A percentile compares a stretch with the other conserved stretches of the same genome.
These are phyloP conservation scores for Capronia epimyces DNA, from an alignment of 2,329 filamentous ascomycete genomes.

Conservation along the genomic window DNA sequence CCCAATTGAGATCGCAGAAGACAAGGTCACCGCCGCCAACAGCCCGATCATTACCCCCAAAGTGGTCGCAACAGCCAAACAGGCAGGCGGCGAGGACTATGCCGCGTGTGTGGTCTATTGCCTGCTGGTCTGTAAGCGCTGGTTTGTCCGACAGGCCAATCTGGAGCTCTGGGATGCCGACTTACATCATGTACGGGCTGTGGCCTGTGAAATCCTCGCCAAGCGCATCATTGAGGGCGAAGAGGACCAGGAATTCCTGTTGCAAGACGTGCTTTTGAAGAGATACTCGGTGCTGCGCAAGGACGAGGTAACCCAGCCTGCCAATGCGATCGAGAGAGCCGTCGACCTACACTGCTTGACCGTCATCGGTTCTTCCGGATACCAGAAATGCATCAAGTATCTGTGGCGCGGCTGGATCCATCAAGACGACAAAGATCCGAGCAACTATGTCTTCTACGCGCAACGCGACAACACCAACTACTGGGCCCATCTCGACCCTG, in stretches of 20 bases:
- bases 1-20: constrained; percentile 80
- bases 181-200: constrained; percentile 70
- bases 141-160: constrained; percentile 73
- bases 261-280: constrained; percentile 77
- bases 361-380: constrained; percentile 86
- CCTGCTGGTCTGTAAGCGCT: constrained; percentile 66
- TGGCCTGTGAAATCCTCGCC: constrained; percentile 85
- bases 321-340: constrained; percentile 87
- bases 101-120: constrained; percentile 77
- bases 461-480: constrained; percentile 73
- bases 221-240: constrained; percentile 82
- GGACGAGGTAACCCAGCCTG: constrained; percentile 63
- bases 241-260: constrained; percentile 69
- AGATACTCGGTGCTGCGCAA: constrained; percentile 78
- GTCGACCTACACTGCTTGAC: constrained; percentile 85
- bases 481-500: constrained; percentile 79
- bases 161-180: constrained; percentile 90
- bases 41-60: constrained; percentile 75
- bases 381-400: constrained; percentile 89
- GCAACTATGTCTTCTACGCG: constrained; percentile 82
- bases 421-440: constrained; percentile 88
- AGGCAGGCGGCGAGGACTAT: constrained; percentile 72
- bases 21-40: constrained; percentile 69
- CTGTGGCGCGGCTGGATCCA: constrained; percentile 95
- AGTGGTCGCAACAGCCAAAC: constrained; percentile 73